phyloP scores from a whole-genome alignment of 768 basidiomycete genomes.

The Agaricus subrufescens region DNA sequence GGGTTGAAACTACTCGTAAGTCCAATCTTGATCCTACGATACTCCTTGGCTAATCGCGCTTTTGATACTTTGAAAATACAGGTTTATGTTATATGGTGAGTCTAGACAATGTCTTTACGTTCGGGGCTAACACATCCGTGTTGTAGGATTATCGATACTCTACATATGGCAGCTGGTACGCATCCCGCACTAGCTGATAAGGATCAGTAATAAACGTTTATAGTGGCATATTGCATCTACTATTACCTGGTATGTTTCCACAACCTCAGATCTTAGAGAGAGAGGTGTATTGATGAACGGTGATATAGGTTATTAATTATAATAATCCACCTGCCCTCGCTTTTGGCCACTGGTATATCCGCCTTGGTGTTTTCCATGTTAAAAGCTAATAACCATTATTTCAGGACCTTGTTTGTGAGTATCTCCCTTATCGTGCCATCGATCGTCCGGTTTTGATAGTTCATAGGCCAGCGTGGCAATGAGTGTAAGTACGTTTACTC shows the following conservation, averaged over 20 bases:
- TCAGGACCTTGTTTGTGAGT: constrained; percentile 32
- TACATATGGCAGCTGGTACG: constrained; percentile 26
- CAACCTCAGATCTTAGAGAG: background rate
- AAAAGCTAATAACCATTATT: background rate
- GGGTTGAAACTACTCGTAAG: constrained; percentile 22
- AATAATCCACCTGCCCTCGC: constrained; percentile 27
- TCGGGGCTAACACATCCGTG: background rate
- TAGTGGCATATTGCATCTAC: constrained; percentile 31
- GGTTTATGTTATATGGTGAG: constrained; percentile 26
- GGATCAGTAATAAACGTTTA: background rate
- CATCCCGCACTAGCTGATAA: background rate
- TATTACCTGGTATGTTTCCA: constrained; percentile 28
- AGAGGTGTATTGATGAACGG: constrained; percentile 7
- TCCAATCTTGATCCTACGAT: background rate
- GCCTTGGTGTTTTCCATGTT: background rate
- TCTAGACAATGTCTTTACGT: no score
- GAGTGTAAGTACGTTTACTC: constrained; percentile 14
- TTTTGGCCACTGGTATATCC: constrained; percentile 30
- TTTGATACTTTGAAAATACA: constrained; percentile 7
- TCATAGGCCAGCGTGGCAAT: constrained; percentile 21
- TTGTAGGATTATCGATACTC: constrained; percentile 24
- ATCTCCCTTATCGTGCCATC: background rate
- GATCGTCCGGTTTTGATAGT: background rate
- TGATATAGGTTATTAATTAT: constrained; percentile 29
- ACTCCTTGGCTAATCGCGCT: background rate